These are phyloP conservation scores for Dunaliella primolecta DNA, from an alignment of 139 green algal genomes.

Conservation along the genomic window DNA sequence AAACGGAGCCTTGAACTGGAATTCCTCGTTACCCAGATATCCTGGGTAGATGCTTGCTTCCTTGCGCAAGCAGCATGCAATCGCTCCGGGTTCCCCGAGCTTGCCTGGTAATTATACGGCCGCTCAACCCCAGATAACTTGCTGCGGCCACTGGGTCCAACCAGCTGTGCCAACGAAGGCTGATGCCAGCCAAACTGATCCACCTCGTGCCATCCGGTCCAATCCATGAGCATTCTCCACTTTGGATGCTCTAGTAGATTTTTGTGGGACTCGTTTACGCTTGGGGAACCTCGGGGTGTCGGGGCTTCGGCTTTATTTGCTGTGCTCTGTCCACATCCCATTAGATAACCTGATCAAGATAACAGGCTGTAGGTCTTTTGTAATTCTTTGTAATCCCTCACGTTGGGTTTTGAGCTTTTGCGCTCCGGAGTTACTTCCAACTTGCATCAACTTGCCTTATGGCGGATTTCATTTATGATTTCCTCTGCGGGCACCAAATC, in stretches of 20 bases:
- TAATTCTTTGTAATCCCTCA: no score
- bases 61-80: background rate
- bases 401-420: no score
- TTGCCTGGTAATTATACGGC: conserved; percentile 19
- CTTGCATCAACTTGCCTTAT: background rate
- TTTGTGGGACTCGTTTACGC: no score
- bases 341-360: no score
- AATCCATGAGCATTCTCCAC: conserved; percentile 18
- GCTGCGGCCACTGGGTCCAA: background rate
- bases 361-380: no score
- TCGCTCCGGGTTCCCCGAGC: background rate
- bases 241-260: background rate
- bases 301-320: no score
- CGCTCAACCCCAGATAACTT: conserved; percentile 6
- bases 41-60: no score
- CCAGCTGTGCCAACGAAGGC: background rate
- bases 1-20: no score
- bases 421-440: no score
- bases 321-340: no score
- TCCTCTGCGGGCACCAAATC: background rate
- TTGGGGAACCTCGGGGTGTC: no score
- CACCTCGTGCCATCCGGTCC: conserved; percentile 3
- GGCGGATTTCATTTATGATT: background rate
- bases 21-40: no score
- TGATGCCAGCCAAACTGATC: conserved; percentile 20